A percentile compares a stretch with the other conserved stretches of the same genome.
Evolutionary conservation across 371 early-diverging fungal species (phyloP).

Genomic region (Fennellomyces sp.): DNA sequence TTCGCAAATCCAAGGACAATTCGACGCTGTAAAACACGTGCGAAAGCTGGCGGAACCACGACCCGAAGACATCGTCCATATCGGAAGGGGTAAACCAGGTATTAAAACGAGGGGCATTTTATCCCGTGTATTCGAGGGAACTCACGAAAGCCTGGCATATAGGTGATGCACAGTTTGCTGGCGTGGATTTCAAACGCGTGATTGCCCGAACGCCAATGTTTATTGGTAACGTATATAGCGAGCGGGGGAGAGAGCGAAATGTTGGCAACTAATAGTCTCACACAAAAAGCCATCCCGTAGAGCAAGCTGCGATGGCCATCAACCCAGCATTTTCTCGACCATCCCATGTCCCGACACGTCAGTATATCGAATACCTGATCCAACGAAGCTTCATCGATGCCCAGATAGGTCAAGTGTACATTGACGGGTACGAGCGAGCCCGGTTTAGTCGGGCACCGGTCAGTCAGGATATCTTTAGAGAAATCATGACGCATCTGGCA

Average conservation of each 20-base stretch:
- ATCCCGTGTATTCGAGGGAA: too few relatives aligned
- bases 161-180: slow-evolving; percentile 41
- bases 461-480: slow-evolving; percentile 40
- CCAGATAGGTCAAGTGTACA: slow-evolving; percentile 51
- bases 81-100: slow-evolving; percentile 69
- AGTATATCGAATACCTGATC: slow-evolving; percentile 59
- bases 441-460: slow-evolving; percentile 49
- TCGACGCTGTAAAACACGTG: slow-evolving; percentile 55
- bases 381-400: slow-evolving; percentile 47
- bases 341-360: slow-evolving; percentile 53
- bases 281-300: slow-evolving; percentile 26
- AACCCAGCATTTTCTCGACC: slow-evolving; percentile 48
- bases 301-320: slow-evolving; percentile 53
- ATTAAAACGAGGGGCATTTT: slow-evolving; percentile 6
- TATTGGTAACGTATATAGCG: slow-evolving; percentile 44
- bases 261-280: too few relatives aligned
- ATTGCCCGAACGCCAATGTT: slow-evolving; percentile 66
- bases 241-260: too few relatives aligned
- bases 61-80: slow-evolving; percentile 55
- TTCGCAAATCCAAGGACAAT: slow-evolving; percentile 53
- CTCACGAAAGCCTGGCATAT: neutral
- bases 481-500: slow-evolving; percentile 50
- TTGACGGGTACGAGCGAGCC: slow-evolving; percentile 60
- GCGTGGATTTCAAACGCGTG: slow-evolving; percentile 65
- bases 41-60: slow-evolving; percentile 57